These are phyloP conservation scores for Trypanosoma mega DNA, from an alignment of 208 protist species.

Conservation along the genomic window DNA sequence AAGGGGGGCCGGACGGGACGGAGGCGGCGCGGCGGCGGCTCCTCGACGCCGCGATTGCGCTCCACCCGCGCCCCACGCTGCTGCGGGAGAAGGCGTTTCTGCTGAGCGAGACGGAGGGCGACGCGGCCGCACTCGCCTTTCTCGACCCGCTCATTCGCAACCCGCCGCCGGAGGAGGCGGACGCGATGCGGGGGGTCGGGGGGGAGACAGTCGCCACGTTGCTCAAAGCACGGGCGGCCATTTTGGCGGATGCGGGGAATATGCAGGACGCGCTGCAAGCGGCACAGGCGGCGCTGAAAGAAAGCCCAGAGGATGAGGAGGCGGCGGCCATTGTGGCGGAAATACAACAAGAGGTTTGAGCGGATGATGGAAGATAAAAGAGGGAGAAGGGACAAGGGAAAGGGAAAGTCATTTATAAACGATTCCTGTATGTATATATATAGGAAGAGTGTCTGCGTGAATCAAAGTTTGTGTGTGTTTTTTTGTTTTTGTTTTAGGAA, in stretches of 20 bases:
- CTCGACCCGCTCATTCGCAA: constrained; percentile 59
- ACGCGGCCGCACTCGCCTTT: constrained; percentile 70
- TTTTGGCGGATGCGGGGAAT: constrained; percentile 77
- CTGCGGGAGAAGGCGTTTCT: constrained; percentile 89
- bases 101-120: constrained; percentile 70
- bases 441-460: no score
- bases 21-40: constrained; percentile 34
- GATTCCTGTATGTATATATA: no score
- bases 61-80: constrained; percentile 72
- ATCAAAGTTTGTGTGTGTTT: no score
- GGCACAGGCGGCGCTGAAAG: constrained; percentile 55
- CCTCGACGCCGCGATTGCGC: constrained; percentile 60
- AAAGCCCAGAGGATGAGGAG: constrained; percentile 71
- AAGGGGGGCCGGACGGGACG: constrained; percentile 10
- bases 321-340: constrained; percentile 60
- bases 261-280: constrained; percentile 63
- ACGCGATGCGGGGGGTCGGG: constrained; percentile 45
- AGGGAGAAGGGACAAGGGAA: background rate
- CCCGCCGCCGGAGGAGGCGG: constrained; percentile 85
- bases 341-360: constrained; percentile 44
- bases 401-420: no score
- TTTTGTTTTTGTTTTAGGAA: no score
- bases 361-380: background rate
- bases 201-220: constrained; percentile 59
- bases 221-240: constrained; percentile 86